Percentiles rank a stretch among this genome's conserved stretches.
phyloP scores from a whole-genome alignment of 179 eudicot genomes.

The Spinacia oleracea region DNA sequence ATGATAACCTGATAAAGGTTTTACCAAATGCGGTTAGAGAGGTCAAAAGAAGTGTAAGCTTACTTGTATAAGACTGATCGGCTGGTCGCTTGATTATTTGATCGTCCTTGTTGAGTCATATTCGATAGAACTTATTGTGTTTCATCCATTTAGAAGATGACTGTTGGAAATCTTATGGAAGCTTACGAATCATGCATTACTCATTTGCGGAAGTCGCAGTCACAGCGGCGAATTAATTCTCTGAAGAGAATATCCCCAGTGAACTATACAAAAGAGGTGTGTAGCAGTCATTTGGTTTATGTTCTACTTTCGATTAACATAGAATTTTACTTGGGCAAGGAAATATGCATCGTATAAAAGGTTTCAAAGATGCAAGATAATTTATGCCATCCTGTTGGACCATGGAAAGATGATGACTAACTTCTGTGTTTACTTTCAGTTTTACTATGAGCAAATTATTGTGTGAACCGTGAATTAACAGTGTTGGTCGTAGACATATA shows the following conservation, averaged over 20 bases:
- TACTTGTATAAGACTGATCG: slow-evolving; percentile 1
- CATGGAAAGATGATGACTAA: neutral
- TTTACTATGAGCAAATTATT: neutral
- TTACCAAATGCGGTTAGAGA: slow-evolving; percentile 38
- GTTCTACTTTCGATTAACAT: neutral
- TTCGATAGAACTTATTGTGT: slow-evolving; percentile 9
- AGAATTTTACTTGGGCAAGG: neutral
- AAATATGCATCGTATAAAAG: neutral
- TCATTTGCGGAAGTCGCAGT: slow-evolving; percentile 59
- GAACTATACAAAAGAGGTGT: slow-evolving; percentile 91
- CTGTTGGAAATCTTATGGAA: slow-evolving; percentile 64
- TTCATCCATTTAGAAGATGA: slow-evolving; percentile 43
- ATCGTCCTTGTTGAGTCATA: neutral
- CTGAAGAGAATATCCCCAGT: slow-evolving; percentile 70
- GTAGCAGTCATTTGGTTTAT: neutral
- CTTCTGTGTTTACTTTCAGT: neutral
- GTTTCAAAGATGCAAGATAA: neutral
- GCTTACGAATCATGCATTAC: slow-evolving; percentile 67
- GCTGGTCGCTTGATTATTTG: neutral
- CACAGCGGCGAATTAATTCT: slow-evolving; percentile 56
- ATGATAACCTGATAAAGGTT: slow-evolving; percentile 31
- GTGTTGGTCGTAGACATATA: neutral
- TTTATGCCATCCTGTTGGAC: neutral
- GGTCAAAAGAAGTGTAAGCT: slow-evolving; percentile 47
- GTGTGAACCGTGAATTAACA: too few relatives aligned